These are phyloP conservation scores for Kernera saxatilis DNA, from an alignment of 345 rosid species.

Conservation along the genomic window DNA sequence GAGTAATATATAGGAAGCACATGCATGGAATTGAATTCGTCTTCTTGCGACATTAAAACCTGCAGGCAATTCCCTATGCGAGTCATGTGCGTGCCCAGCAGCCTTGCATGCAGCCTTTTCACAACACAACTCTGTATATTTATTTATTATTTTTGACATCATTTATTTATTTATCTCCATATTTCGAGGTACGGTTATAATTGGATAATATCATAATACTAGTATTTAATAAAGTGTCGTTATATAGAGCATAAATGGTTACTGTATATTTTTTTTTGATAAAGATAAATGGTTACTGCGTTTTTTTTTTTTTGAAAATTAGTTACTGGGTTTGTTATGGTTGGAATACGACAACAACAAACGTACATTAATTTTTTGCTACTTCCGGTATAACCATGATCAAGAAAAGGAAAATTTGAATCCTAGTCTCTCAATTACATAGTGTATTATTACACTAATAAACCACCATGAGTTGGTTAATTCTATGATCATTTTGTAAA, in stretches of 20 bases:
- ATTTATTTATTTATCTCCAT: neutral
- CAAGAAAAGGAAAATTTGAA: neutral
- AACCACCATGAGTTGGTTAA: too few relatives aligned
- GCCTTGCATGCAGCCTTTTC: conserved; percentile 15
- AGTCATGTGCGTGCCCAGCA: conserved; percentile 14
- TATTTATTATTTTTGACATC: conserved; percentile 18
- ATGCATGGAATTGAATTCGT: conserved; percentile 27
- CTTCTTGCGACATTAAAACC: conserved; percentile 29
- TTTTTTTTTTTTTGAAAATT: too few relatives aligned
- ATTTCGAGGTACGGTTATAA: conserved; percentile 2
- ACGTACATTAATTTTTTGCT: neutral
- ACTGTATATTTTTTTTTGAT: too few relatives aligned
- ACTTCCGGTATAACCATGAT: neutral
- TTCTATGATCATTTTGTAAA: too few relatives aligned
- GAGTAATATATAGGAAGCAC: conserved; percentile 4
- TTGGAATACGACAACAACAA: neutral
- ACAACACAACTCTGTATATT: neutral
- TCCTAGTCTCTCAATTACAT: too few relatives aligned
- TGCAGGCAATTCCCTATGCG: conserved; percentile 18
- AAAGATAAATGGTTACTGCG: too few relatives aligned
- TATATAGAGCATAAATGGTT: neutral
- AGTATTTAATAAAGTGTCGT: neutral
- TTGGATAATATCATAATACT: neutral
- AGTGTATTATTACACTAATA: too few relatives aligned
- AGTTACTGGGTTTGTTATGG: neutral